phyloP scores from a whole-genome alignment of 2,329 filamentous ascomycete species.

The Aspergillus luchuensis region DNA sequence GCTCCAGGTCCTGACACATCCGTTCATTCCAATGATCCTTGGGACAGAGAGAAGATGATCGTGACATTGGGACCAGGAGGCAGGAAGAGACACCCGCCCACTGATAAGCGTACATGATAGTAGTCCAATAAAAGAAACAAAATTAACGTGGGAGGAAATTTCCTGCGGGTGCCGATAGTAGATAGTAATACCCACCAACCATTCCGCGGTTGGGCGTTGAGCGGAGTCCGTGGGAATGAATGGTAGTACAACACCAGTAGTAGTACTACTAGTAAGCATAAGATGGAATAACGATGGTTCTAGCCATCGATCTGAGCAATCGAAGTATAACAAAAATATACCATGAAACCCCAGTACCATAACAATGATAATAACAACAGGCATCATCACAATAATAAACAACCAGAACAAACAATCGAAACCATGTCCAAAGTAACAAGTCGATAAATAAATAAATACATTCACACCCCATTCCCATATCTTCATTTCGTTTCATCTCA shows the following conservation, averaged over 20 bases:
- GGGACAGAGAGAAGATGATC: background rate
- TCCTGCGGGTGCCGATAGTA: background rate
- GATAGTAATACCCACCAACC: background rate
- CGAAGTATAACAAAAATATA: background rate
- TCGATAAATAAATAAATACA: background rate
- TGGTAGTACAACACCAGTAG: background rate
- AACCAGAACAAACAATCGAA: background rate
- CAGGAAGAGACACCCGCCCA: background rate
- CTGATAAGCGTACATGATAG: slow-evolving; percentile 1
- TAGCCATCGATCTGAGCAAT: background rate
- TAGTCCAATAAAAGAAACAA: background rate
- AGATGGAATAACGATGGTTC: background rate
- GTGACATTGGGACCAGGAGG: background rate
- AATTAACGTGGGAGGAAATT: background rate
- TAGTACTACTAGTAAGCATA: background rate
- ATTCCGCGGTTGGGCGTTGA: background rate
- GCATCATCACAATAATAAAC: background rate
- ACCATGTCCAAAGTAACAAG: background rate
- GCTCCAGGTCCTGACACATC: background rate
- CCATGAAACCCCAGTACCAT: background rate
- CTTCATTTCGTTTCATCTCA: background rate
- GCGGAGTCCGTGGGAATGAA: background rate
- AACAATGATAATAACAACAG: too few species aligned
- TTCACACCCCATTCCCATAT: background rate
- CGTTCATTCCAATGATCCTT: background rate